These are phyloP conservation scores for Pythium dissotocum DNA, from an alignment of 352 stramenopile genomes.

Conservation along the genomic window DNA sequence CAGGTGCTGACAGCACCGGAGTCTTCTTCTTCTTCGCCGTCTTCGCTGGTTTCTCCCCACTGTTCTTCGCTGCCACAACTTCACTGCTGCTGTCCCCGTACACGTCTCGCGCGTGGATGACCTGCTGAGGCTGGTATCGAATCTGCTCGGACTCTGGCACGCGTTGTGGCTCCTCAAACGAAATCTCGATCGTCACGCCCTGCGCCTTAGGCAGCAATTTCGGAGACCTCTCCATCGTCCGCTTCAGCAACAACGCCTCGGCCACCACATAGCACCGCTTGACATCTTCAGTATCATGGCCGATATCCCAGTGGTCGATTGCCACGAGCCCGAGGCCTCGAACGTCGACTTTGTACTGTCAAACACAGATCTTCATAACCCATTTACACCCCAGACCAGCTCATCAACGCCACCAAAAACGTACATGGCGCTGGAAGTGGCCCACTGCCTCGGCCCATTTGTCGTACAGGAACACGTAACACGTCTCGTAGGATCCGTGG, in stretches of 20 bases:
- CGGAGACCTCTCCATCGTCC: conserved; percentile 35
- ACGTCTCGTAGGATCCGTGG: conserved; percentile 49
- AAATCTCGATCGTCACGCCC: conserved; percentile 46
- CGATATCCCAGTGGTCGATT: conserved; percentile 56
- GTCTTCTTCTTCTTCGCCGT: background rate
- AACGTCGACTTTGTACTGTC: conserved; percentile 65
- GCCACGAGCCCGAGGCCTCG: conserved; percentile 49
- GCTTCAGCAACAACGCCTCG: conserved; percentile 56
- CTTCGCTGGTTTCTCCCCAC: background rate
- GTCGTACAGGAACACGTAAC: conserved; percentile 75
- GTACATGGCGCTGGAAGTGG: conserved; percentile 62
- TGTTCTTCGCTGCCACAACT: background rate
- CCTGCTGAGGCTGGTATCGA: conserved; percentile 45
- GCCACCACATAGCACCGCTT: conserved; percentile 60
- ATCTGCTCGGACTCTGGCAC: conserved; percentile 62
- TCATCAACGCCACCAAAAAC: conserved; percentile 14
- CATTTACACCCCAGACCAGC: background rate
- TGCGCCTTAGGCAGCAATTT: conserved; percentile 39
- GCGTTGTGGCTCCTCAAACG: conserved; percentile 53
- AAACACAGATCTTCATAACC: background rate
- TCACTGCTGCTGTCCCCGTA: conserved; percentile 9
- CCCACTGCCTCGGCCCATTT: conserved; percentile 62
- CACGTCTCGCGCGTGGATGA: conserved; percentile 43
- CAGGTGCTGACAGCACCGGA: background rate
- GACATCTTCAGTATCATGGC: conserved; percentile 62